phyloP scores from a whole-genome alignment of 148 eudicot genomes.

The Chenopodium berlandieri region DNA sequence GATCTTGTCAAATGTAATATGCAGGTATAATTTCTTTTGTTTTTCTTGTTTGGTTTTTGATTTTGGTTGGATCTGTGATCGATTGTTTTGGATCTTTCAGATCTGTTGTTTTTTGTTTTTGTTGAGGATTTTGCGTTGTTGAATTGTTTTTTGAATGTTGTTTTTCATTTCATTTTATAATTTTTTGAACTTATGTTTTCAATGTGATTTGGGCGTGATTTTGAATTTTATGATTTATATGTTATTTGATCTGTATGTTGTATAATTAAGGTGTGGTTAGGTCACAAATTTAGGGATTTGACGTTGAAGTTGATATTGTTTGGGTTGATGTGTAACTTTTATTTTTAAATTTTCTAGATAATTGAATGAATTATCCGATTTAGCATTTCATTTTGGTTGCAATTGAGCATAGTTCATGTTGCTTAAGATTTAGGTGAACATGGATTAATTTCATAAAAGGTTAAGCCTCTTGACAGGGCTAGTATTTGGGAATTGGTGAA shows the following conservation, averaged over 20 bases:
- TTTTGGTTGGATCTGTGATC: conserved; percentile 18
- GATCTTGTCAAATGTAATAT: conserved; percentile 81
- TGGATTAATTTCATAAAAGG: not conserved
- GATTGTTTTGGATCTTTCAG: conserved; percentile 25
- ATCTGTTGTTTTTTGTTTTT: conserved; percentile 5
- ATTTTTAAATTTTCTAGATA: too few species aligned
- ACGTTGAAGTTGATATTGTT: too few species aligned
- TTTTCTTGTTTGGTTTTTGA: not conserved
- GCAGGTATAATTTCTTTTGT: conserved; percentile 45
- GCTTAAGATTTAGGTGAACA: not conserved
- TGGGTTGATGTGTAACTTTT: too few species aligned
- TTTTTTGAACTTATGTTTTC: too few species aligned
- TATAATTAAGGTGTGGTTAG: not conserved
- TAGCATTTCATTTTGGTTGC: not conserved
- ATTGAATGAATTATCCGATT: not conserved
- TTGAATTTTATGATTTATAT: not conserved
- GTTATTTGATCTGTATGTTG: conserved; percentile 10
- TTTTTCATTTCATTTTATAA: too few species aligned
- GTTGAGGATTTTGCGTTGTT: not conserved
- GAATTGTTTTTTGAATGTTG: not conserved
- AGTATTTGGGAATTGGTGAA: not conserved
- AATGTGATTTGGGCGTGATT: not conserved
- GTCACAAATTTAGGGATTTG: not conserved
- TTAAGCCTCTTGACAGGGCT: too few species aligned
- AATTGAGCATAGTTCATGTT: not conserved